Percentiles rank a stretch among this genome's conserved stretches.
Conservation (phyloP, 208 protist species). For the Wallacemonas collosoma region DNA sequence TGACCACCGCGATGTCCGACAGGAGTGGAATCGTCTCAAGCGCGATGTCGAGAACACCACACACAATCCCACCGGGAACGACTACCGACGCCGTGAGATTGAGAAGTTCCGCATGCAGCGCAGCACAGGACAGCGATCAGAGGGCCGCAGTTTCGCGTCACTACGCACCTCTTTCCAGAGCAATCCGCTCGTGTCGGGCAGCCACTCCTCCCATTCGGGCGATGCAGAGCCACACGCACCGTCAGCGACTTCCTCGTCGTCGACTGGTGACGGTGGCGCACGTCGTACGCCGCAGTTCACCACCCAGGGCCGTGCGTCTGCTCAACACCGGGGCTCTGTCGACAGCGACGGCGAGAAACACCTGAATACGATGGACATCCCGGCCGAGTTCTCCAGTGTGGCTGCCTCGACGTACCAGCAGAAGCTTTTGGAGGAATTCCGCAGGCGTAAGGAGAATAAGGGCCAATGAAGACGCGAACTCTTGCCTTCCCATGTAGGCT, state of each 20-base stretch:
- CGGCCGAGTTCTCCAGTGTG: conserved; percentile 69
- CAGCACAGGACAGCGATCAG: conserved; percentile 20
- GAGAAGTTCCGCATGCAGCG: conserved; percentile 58
- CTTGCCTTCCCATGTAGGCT: no score
- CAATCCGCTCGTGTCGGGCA: conserved; percentile 8
- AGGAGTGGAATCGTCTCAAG: conserved; percentile 65
- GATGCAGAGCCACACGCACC: neutral
- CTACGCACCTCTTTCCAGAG: conserved; percentile 5
- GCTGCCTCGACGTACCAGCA: conserved; percentile 85
- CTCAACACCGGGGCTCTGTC: conserved; percentile 13
- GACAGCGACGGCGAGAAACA: conserved; percentile 22
- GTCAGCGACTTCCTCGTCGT: neutral
- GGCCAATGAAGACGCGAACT: neutral
- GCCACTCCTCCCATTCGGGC: neutral
- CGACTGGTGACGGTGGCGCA: neutral
- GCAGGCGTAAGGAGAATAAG: conserved; percentile 36
- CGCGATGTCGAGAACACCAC: conserved; percentile 58
- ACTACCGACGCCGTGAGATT: conserved; percentile 73
- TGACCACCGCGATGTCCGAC: conserved; percentile 33
- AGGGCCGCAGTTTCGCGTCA: conserved; percentile 12
- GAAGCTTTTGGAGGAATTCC: conserved; percentile 76
- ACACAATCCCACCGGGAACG: conserved; percentile 64
- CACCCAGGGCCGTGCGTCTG: neutral
- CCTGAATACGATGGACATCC: conserved; percentile 39
- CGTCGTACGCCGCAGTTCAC: conserved; percentile 15